These are phyloP conservation scores for Phytophthora fragariaefolia DNA, from an alignment of 352 stramenopile genomes.

Conservation along the genomic window DNA sequence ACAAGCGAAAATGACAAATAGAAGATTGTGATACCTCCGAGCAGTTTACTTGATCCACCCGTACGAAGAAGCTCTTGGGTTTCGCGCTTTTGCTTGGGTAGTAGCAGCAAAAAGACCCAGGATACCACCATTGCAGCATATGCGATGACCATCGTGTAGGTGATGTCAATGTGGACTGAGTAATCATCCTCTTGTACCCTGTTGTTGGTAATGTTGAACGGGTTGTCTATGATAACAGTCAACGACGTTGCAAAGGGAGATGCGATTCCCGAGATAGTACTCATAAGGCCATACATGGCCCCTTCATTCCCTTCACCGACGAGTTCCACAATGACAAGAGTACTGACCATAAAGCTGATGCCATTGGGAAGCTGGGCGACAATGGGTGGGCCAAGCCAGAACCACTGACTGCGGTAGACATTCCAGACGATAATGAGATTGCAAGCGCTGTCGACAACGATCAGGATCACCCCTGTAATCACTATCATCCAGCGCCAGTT, in stretches of 20 bases:
- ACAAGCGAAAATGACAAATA: conserved; percentile 45
- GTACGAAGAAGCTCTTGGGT: conserved; percentile 44
- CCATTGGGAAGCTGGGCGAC: conserved; percentile 42
- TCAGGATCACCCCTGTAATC: conserved; percentile 28
- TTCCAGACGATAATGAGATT: conserved; percentile 50
- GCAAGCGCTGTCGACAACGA: conserved; percentile 37
- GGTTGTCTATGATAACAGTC: conserved; percentile 44
- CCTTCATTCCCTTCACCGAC: conserved; percentile 55
- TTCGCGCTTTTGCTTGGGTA: conserved; percentile 50
- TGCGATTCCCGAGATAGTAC: conserved; percentile 46
- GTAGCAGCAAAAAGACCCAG: conserved; percentile 41
- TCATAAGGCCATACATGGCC: conserved; percentile 54
- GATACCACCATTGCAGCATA: conserved; percentile 41
- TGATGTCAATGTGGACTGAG: conserved; percentile 45
- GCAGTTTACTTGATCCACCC: conserved; percentile 34
- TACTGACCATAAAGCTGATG: conserved; percentile 52
- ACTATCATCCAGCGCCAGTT: conserved; percentile 53
- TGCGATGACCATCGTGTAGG: conserved; percentile 54
- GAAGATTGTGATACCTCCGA: conserved; percentile 41
- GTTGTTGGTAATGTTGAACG: conserved; percentile 44
- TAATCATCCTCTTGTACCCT: conserved; percentile 42
- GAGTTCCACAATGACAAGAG: conserved; percentile 48
- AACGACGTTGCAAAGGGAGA: conserved; percentile 45
- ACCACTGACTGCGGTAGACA: conserved; percentile 51
- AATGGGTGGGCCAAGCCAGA: conserved; percentile 49